Percentiles rank a stretch among this genome's conserved stretches.
Conservation (phyloP, 257 asterid genomes). For the Echium plantagineum region DNA sequence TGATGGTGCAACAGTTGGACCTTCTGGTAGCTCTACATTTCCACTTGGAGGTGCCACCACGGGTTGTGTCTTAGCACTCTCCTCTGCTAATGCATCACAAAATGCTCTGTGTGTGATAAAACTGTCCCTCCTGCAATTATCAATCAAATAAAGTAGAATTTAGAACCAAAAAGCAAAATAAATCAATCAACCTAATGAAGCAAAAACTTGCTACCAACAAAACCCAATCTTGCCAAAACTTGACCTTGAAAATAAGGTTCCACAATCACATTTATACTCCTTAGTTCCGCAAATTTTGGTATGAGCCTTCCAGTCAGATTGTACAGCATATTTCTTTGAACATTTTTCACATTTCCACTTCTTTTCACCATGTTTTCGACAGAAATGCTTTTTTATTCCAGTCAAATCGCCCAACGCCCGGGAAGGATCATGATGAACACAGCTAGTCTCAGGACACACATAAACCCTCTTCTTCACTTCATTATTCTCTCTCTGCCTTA, state of each 20-base stretch:
- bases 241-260: conserved; percentile 67
- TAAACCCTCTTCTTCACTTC: conserved; percentile 14
- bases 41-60: conserved; percentile 24
- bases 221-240: neutral
- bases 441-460: conserved; percentile 26
- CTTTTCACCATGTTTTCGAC: conserved; percentile 91
- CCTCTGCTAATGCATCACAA: conserved; percentile 77
- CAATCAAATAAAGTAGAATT: neutral
- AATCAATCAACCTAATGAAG: neutral
- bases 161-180: neutral
- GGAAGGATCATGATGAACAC: conserved; percentile 73
- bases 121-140: conserved; percentile 62
- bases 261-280: conserved; percentile 84
- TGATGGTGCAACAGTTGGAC: conserved; percentile 21
- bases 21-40: conserved; percentile 26
- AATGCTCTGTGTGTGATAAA: conserved; percentile 84
- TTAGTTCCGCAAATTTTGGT: conserved; percentile 74
- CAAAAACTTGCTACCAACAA: no score
- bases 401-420: conserved; percentile 83
- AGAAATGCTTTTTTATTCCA: conserved; percentile 81
- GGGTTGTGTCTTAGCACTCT: conserved; percentile 42
- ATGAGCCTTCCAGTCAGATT: conserved; percentile 87
- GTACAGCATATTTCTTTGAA: conserved; percentile 78
- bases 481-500: conserved; percentile 24
- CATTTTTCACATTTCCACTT: conserved; percentile 81